Evolutionary conservation across 1,284 basidiomycete genomes (phyloP).

Genomic region (Vanrija sp.): DNA sequence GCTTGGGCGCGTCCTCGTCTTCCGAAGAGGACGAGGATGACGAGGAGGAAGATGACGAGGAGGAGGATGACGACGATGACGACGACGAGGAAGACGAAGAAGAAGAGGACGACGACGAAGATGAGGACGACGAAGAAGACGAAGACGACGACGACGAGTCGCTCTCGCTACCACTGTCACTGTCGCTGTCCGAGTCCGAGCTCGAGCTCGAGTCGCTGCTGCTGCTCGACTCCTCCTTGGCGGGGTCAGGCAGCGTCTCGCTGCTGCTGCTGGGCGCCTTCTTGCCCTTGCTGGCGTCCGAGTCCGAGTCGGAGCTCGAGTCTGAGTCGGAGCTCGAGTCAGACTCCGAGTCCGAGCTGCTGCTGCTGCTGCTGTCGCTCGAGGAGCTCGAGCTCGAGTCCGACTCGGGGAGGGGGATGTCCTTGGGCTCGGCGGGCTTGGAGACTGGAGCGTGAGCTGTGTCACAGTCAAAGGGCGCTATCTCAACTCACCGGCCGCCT

Average conservation of each 20-base stretch:
- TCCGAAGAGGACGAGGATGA: constrained; percentile 25
- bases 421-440: constrained; percentile 3
- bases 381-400: constrained; percentile 22
- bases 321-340: constrained; percentile 10
- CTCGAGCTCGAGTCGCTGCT: constrained; percentile 11
- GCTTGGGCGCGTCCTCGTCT: constrained; percentile 15
- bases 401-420: constrained; percentile 8
- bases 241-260: constrained; percentile 13
- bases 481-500: too few relatives aligned
- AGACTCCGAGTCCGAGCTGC: constrained; percentile 11
- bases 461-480: too few relatives aligned
- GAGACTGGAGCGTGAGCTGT: not conserved
- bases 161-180: constrained; percentile 12
- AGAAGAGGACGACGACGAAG: constrained; percentile 32
- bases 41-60: constrained; percentile 30
- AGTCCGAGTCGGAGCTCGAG: constrained; percentile 1
- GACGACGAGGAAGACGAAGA: constrained; percentile 26
- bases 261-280: constrained; percentile 22
- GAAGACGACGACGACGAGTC: constrained; percentile 7
- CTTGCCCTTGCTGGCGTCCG: constrained; percentile 57
- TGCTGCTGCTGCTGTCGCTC: constrained; percentile 10
- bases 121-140: constrained; percentile 16
- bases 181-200: constrained; percentile 8
- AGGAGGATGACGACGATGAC: constrained; percentile 9
- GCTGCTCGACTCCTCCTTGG: constrained; percentile 2